phyloP scores from a whole-genome alignment of 2,329 filamentous ascomycete genomes.

The Didymella arachidicola region DNA sequence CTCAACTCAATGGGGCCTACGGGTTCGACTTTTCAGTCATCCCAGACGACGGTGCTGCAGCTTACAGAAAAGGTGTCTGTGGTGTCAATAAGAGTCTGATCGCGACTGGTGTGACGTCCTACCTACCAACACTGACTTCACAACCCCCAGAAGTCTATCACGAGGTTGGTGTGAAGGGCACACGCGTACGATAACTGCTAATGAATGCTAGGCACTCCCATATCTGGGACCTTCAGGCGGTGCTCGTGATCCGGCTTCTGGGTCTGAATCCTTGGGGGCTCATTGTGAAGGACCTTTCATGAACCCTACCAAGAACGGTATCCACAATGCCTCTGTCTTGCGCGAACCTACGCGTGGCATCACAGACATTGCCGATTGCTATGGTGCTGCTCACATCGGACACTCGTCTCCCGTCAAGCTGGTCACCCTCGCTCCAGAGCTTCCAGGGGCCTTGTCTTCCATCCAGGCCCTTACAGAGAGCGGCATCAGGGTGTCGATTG shows the following conservation, averaged over 20 bases:
- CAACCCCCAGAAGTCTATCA: conserved; percentile 84
- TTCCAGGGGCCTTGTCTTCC: conserved; percentile 70
- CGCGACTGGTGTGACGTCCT: conserved; percentile 84
- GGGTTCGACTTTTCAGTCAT: conserved; percentile 90
- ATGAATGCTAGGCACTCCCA: conserved; percentile 67
- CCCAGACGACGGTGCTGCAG: conserved; percentile 63
- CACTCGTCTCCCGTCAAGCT: conserved; percentile 67
- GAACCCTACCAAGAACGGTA: conserved; percentile 81
- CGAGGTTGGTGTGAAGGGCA: conserved; percentile 58
- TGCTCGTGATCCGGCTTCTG: conserved; percentile 67
- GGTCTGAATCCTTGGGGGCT: conserved; percentile 86
- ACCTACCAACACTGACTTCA: conserved; percentile 84
- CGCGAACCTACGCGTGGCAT: conserved; percentile 67
- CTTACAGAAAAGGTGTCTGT: conserved; percentile 76
- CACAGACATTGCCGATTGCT: conserved; percentile 72
- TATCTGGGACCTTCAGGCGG: conserved; percentile 76
- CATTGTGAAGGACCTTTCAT: conserved; percentile 94
- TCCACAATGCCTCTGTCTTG: conserved; percentile 79
- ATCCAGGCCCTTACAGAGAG: conserved; percentile 71
- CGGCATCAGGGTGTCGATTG: conserved; percentile 79
- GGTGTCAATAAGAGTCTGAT: conserved; percentile 76
- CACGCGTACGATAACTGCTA: not conserved
- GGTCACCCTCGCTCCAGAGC: conserved; percentile 87
- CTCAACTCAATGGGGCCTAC: conserved; percentile 90
- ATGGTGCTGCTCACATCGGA: conserved; percentile 73